A percentile compares a stretch with the other conserved stretches of the same genome.
Conservation (phyloP, 2,329 filamentous ascomycete species). For the Ambrosiella cleistominuta region DNA sequence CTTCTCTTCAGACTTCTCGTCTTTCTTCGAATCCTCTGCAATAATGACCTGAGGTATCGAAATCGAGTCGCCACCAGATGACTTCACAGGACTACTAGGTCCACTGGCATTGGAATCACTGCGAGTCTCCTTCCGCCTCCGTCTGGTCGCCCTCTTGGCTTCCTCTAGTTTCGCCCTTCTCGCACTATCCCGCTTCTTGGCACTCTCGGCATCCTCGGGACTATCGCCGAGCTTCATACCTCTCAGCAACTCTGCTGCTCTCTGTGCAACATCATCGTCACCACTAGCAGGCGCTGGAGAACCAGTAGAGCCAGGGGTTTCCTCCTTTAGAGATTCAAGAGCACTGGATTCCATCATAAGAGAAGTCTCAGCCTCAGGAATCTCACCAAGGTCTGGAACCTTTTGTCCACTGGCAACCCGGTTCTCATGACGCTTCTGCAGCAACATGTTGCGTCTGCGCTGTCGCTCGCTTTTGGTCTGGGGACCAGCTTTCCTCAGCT, state of each 20-base stretch:
- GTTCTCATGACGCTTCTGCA: conserved; percentile 82
- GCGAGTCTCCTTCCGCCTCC: conserved; percentile 46
- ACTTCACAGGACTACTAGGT: conserved; percentile 15
- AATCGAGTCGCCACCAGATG: conserved; percentile 1
- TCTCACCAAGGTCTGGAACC: conserved; percentile 52
- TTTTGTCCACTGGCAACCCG: conserved; percentile 78
- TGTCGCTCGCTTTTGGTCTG: conserved; percentile 81
- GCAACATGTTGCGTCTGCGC: conserved; percentile 63
- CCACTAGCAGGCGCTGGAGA: conserved; percentile 20
- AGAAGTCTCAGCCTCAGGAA: conserved; percentile 30
- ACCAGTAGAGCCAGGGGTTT: background rate
- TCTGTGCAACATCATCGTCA: conserved; percentile 64
- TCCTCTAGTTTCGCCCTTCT: conserved; percentile 62
- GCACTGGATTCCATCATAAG: conserved; percentile 22
- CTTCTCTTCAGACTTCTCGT: background rate
- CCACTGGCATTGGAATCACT: conserved; percentile 15
- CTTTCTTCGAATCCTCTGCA: background rate
- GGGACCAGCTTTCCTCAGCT: conserved; percentile 80
- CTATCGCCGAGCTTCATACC: conserved; percentile 54
- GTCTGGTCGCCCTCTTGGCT: conserved; percentile 45
- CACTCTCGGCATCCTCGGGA: conserved; percentile 29
- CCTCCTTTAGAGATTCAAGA: conserved; percentile 26
- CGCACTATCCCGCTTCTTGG: conserved; percentile 40
- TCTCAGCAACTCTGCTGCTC: conserved; percentile 68
- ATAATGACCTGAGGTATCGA: conserved; percentile 2